Conservation (phyloP, 2,329 filamentous ascomycete species). For the Ophiosphaerella korrae region DNA sequence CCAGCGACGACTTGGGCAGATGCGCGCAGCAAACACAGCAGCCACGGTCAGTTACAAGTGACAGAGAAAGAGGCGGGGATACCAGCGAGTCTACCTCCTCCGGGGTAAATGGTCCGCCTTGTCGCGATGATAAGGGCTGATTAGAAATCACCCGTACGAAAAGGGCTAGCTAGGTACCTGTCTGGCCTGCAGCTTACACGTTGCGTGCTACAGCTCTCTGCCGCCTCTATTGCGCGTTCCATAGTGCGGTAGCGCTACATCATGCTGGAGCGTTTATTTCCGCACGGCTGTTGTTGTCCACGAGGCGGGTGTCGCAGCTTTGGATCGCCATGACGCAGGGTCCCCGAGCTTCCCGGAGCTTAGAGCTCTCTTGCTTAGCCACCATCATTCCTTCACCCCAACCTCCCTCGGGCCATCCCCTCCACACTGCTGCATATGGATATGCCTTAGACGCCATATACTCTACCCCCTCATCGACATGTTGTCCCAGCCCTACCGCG, state of each 20-base stretch:
- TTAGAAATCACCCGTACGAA: constrained; percentile 33
- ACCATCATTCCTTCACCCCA: not conserved
- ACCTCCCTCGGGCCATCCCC: not conserved
- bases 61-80: not conserved
- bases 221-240: too few relatives aligned
- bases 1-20: too few relatives aligned
- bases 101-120: constrained; percentile 8
- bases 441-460: not conserved
- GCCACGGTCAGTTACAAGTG: not conserved
- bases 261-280: constrained; percentile 6
- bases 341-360: constrained; percentile 17
- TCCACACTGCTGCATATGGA: not conserved
- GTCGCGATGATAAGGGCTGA: constrained; percentile 27
- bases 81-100: constrained; percentile 12
- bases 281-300: constrained; percentile 6
- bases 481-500: constrained; percentile 35
- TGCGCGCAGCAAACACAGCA: too few relatives aligned
- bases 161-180: constrained; percentile 7
- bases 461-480: too few relatives aligned
- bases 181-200: too few relatives aligned
- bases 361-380: not conserved
- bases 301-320: not conserved
- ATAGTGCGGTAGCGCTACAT: not conserved
- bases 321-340: constrained; percentile 20
- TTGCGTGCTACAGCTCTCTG: not conserved